Evolutionary conservation across 1,139 yeast genomes (phyloP).

Genomic region (Candida sojae): DNA sequence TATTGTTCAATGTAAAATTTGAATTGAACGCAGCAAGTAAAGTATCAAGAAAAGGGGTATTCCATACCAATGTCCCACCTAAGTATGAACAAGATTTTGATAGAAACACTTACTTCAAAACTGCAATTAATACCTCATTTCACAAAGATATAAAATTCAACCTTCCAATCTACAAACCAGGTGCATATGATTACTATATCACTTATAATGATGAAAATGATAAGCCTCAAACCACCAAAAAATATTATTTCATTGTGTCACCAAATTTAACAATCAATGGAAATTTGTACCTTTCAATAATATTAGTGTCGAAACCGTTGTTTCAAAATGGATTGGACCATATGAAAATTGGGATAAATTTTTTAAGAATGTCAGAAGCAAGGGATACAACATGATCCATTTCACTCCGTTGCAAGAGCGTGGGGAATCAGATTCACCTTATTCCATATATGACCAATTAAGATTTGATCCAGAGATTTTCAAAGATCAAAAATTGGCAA

Average conservation of each 20-base stretch:
- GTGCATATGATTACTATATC: slow-evolving; percentile 72
- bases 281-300: slow-evolving; percentile 71
- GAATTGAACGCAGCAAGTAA: slow-evolving; percentile 74
- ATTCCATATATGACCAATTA: slow-evolving; percentile 86
- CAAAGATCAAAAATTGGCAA: slow-evolving; percentile 37
- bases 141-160: slow-evolving; percentile 62
- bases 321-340: slow-evolving; percentile 91
- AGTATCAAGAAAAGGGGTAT: slow-evolving; percentile 66
- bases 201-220: slow-evolving; percentile 33
- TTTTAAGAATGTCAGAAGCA: slow-evolving; percentile 59
- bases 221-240: slow-evolving; percentile 40
- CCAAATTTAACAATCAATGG: slow-evolving; percentile 65
- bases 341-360: slow-evolving; percentile 62
- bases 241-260: slow-evolving; percentile 77
- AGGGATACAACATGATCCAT: slow-evolving; percentile 94
- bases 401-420: slow-evolving; percentile 91
- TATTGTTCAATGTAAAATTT: slow-evolving; percentile 58
- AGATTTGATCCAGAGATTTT: slow-evolving; percentile 70
- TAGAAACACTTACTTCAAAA: slow-evolving; percentile 54
- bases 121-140: slow-evolving; percentile 51
- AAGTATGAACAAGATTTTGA: slow-evolving; percentile 44
- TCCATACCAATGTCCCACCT: slow-evolving; percentile 77
- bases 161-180: slow-evolving; percentile 69
- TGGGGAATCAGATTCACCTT: slow-evolving; percentile 90
- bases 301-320: slow-evolving; percentile 81